Conservation (phyloP, 1,284 basidiomycete species). For the Coniophora puteana region DNA sequence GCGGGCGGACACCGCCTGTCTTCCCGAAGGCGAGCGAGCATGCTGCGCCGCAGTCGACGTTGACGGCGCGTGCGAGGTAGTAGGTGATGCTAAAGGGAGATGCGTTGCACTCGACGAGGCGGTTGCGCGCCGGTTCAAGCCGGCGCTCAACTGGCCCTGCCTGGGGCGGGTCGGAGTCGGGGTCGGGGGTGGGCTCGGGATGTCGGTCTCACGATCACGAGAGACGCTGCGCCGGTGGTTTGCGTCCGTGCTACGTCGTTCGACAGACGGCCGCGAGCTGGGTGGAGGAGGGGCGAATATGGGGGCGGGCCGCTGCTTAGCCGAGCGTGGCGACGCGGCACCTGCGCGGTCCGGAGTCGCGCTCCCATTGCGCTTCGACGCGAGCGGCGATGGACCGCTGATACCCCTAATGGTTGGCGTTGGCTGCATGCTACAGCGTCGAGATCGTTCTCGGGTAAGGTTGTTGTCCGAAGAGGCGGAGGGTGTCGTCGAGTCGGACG, state of each 20-base stretch:
- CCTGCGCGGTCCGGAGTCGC: constrained; percentile 21
- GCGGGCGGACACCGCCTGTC: too few species aligned
- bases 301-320: constrained; percentile 34
- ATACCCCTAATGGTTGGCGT: constrained; percentile 34
- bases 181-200: constrained; percentile 42
- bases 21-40: too few species aligned
- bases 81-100: constrained; percentile 33
- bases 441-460: constrained; percentile 38
- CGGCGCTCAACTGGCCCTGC: constrained; percentile 35
- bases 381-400: constrained; percentile 38
- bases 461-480: constrained; percentile 42
- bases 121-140: constrained; percentile 33
- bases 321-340: constrained; percentile 19
- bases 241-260: constrained; percentile 25
- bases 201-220: too few species aligned
- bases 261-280: constrained; percentile 24
- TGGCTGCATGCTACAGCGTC: constrained; percentile 38
- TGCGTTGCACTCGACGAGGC: constrained; percentile 36
- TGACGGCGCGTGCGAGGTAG: constrained; percentile 32
- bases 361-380: constrained; percentile 24
- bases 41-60: too few species aligned
- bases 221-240: too few species aligned
- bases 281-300: constrained; percentile 28
- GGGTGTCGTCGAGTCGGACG: constrained; percentile 44
- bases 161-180: constrained; percentile 42